Base-by-base conservation (phyloP, 306 rosid species). In the Cucurbita pepo region DNA sequence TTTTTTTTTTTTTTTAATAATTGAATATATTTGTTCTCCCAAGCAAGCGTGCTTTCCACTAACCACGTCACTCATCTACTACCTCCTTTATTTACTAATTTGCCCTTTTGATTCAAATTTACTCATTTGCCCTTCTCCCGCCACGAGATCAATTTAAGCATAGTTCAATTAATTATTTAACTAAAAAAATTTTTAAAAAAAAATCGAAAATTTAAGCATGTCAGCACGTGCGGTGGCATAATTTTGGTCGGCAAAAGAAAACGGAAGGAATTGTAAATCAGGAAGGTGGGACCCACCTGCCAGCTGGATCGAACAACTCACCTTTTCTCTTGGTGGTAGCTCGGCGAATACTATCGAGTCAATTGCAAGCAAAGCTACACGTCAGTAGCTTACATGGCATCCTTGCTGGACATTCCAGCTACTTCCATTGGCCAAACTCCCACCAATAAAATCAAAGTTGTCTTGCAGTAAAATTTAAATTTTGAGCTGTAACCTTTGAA, bases 191-290 rank as follows among this genome's bases (percentile, higher is more conserved):
- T 30, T 30, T 25, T 22, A 25, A 30, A 30, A 30, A 30, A 30
- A 30, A 1, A 1, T 30, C 34, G 1, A 30, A 30, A 30, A 2
- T 30, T 30, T 30, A 30, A 30, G 34, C 34, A 30, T 2, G 62
- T 71, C 2, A n/a, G 75, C 75, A 71, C 75, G 75, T 71, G 75
- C 37, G n/a, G 36, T n/a, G 62, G 75, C 37, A 71, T 71, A 53
- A 71, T 71, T 71, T 34, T 18, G 75, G 75, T 71, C 75, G 75
- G 75, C 62, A 70, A 71, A 70, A 40, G 43, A 47, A 15, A 3
- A 0, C 0, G 4, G 48, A 13, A n/a, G 48, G 22, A n/a, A 9
- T 38, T 54, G 72, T 6, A 11, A 14, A 34, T 2, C 22, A 15
- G 50, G 51, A 34, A 10, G 1, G 3, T n/a, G 37, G 75, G 75